These are phyloP conservation scores for Xylona heveae DNA, from an alignment of 495 filamentous ascomycete species.

Conservation along the genomic window DNA sequence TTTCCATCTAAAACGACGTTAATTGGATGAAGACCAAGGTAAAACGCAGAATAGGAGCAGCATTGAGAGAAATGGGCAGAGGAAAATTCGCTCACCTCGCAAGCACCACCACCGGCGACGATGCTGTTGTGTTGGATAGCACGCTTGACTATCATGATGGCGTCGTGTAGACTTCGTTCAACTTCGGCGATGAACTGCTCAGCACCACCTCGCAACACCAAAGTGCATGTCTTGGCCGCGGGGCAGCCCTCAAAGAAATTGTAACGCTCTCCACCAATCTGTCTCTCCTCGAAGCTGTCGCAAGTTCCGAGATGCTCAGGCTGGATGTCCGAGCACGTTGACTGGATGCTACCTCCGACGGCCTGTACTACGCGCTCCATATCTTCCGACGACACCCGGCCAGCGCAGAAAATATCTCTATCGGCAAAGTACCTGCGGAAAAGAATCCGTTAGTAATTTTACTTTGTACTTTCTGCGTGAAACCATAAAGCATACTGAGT, in stretches of 20 bases:
- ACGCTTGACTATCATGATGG: conserved; percentile 98
- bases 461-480: conserved; percentile 5
- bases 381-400: conserved; percentile 79
- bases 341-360: conserved; percentile 78
- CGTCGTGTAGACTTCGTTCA: conserved; percentile 89
- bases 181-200: conserved; percentile 99
- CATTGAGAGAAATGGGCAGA: background rate
- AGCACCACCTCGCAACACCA: conserved; percentile 84
- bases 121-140: conserved; percentile 84
- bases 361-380: conserved; percentile 93
- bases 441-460: background rate
- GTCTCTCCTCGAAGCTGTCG: conserved; percentile 77
- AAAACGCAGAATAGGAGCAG: background rate
- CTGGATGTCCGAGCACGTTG: conserved; percentile 90
- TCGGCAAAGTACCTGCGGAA: conserved; percentile 65
- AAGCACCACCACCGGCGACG: conserved; percentile 85
- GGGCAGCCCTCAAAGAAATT: conserved; percentile 97
- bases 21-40: background rate
- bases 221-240: conserved; percentile 85
- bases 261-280: conserved; percentile 92
- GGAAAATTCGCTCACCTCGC: conserved; percentile 25
- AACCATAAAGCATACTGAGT: conserved; percentile 42
- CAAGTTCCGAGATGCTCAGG: conserved; percentile 80
- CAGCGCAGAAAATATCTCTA: conserved; percentile 95
- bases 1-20: conserved; percentile 42